Conservation (phyloP, 2,329 filamentous ascomycete species). For the Penicillium polonicum region DNA sequence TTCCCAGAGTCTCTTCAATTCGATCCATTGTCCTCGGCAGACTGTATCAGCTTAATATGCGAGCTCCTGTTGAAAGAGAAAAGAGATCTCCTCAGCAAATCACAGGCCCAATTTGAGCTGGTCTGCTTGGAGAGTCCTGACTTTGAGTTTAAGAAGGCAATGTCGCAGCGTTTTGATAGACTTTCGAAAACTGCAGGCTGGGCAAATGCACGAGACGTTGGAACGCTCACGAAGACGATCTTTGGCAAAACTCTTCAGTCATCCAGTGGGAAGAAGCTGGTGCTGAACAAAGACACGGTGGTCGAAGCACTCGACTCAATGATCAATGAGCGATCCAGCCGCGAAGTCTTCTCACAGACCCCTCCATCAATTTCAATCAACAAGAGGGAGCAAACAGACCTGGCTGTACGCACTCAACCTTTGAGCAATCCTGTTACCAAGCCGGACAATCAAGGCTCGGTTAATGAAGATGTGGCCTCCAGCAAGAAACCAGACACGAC, state of each 20-base stretch:
- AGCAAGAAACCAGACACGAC: not conserved
- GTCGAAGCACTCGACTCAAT: slow-evolving; percentile 15
- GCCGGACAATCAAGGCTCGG: not conserved
- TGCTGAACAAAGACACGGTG: slow-evolving; percentile 10
- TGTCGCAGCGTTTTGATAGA: slow-evolving; percentile 36
- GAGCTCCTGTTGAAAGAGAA: slow-evolving; percentile 27
- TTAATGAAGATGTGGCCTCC: not conserved
- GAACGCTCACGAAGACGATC: slow-evolving; percentile 53
- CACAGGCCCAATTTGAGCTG: not conserved
- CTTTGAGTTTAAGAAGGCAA: not conserved
- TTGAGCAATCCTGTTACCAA: not conserved
- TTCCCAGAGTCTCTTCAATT: slow-evolving; percentile 65
- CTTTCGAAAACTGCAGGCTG: slow-evolving; percentile 53
- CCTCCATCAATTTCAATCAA: not conserved
- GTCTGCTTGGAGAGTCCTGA: not conserved
- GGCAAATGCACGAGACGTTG: slow-evolving; percentile 64
- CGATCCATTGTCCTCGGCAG: slow-evolving; percentile 40
- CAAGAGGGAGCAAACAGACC: not conserved
- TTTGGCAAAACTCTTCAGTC: slow-evolving; percentile 39
- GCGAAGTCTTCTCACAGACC: not conserved
- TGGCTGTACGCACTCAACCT: not conserved
- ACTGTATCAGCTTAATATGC: slow-evolving; percentile 50
- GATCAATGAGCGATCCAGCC: slow-evolving; percentile 15
- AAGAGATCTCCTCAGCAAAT: not conserved
- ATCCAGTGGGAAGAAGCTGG: not conserved